Evolutionary conservation across 2,329 filamentous ascomycete species (phyloP), one percentile per base, ranked within the genome.

Genomic region (Colletotrichum lupini): DNA sequence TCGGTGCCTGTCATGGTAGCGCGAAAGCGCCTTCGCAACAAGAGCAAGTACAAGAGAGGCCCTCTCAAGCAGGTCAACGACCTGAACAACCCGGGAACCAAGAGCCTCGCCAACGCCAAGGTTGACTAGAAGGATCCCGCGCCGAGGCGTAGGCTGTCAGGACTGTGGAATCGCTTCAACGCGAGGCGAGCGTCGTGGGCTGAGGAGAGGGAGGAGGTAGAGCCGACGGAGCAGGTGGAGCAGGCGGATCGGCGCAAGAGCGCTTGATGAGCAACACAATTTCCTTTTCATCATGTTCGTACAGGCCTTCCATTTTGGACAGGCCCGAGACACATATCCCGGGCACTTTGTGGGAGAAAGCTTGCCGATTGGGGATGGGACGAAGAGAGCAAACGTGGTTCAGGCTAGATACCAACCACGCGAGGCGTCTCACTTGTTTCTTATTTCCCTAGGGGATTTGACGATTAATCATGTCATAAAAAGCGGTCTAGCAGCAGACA

Each of bases 1-100:
- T 97, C 94, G 2, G 95, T 97, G 19, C 97, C 97, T 0, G 97
- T 99, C 73, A 99, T 99, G 97, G 97, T 98, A 46, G 97, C 97
- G 8, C 89, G 97, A 72, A 98, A 97, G 86, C 93, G 94, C 71
- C 87, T 98, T 56, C 89, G 94, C 61, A 98, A 98, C 82, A 94
- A 97, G 84, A 92, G 91, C 81, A 95, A 96, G 81, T 93, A 93
- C 81, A 93, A 93, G 82, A 90, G 90, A 74, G 88, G 91, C 22
- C 90, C 91, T 56, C 85, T 94, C 73, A 91, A 91, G 72, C 90
- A 97, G 76, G 92, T 94, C 75, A 98, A 97, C 82, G 96, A 97
- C 77, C 87, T 97, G 68, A 90, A 88, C 76, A 93, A 92, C 73
- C 92, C 93, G 12, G 88, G 87, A 65, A 89, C 91, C 63, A 88